Evolutionary conservation across 768 basidiomycete species (phyloP).

Genomic region (Gyrodon lividus): DNA sequence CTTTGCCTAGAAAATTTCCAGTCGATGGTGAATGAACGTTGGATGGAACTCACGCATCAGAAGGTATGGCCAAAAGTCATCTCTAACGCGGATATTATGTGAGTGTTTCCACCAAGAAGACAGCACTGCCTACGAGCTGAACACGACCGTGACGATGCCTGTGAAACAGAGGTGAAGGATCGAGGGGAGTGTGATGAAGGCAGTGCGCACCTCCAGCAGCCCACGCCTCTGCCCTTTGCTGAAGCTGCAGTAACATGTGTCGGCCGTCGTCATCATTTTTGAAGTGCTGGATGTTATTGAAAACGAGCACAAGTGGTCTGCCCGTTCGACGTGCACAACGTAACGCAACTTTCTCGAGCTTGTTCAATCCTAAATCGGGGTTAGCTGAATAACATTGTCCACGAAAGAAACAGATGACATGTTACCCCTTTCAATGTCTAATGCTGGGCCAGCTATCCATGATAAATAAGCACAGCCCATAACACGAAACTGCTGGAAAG

Average conservation of each 20-base stretch:
- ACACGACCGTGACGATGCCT: conserved; percentile 79
- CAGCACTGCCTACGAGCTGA: conserved; percentile 55
- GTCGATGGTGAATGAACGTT: conserved; percentile 11
- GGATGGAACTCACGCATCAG: conserved; percentile 51
- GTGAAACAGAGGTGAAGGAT: conserved; percentile 4
- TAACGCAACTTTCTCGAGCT: conserved; percentile 84
- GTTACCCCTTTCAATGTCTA: conserved; percentile 79
- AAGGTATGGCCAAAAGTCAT: conserved; percentile 83
- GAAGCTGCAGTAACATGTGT: conserved; percentile 80
- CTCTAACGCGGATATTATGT: conserved; percentile 43
- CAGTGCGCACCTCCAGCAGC: conserved; percentile 62
- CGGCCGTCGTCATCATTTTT: conserved; percentile 75
- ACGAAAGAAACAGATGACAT: conserved; percentile 1
- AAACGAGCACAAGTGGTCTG: conserved; percentile 72
- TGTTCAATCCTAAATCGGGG: conserved; percentile 59
- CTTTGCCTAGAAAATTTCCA: conserved; percentile 48
- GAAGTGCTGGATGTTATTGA: conserved; percentile 79
- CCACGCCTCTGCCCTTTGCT: conserved; percentile 86
- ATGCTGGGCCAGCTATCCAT: conserved; percentile 62
- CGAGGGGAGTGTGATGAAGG: conserved; percentile 8
- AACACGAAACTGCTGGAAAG: conserved; percentile 12
- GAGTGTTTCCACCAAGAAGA: conserved; percentile 9
- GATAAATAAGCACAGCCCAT: conserved; percentile 14
- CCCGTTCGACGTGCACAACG: conserved; percentile 52
- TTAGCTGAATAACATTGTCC: neutral